Conservation (phyloP, 768 basidiomycete genomes). For the Agaricus sinodeliciosus region DNA sequence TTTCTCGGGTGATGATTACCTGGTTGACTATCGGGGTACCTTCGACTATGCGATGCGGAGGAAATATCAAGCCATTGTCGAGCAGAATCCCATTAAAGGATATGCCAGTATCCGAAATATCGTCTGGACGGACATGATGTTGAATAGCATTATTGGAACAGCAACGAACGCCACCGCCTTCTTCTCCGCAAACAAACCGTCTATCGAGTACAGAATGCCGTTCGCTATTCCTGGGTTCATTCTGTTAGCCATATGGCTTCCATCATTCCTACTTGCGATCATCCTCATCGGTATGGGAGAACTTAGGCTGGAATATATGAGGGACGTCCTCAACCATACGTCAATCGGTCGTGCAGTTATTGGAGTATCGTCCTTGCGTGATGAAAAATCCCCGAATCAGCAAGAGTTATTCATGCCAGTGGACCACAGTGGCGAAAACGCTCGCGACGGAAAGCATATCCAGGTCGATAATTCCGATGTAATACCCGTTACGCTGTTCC, state of each 20-base stretch:
- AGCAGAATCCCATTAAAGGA: not conserved
- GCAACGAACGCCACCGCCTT: not conserved
- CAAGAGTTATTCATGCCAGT: not conserved
- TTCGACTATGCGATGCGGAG: not conserved
- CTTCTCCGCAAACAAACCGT: not conserved
- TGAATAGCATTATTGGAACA: slow-evolving; percentile 1
- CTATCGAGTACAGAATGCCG: not conserved
- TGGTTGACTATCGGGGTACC: not conserved
- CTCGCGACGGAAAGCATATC: not conserved
- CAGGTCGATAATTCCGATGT: not conserved
- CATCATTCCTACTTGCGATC: not conserved
- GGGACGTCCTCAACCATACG: not conserved
- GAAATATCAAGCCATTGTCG: not conserved
- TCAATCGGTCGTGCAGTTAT: not conserved
- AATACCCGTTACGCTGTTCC: not conserved
- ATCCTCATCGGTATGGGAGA: not conserved
- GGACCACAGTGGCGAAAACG: not conserved
- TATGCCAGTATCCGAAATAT: not conserved
- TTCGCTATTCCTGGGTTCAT: slow-evolving; percentile 2
- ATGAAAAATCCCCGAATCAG: not conserved
- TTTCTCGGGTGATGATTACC: not conserved
- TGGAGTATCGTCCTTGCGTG: not conserved
- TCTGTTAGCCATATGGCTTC: not conserved
- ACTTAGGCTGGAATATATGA: not conserved
- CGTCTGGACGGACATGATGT: slow-evolving; percentile 1